Evolutionary conservation across 495 filamentous ascomycete genomes (phyloP).

Genomic region (Penicillium turbatum): DNA sequence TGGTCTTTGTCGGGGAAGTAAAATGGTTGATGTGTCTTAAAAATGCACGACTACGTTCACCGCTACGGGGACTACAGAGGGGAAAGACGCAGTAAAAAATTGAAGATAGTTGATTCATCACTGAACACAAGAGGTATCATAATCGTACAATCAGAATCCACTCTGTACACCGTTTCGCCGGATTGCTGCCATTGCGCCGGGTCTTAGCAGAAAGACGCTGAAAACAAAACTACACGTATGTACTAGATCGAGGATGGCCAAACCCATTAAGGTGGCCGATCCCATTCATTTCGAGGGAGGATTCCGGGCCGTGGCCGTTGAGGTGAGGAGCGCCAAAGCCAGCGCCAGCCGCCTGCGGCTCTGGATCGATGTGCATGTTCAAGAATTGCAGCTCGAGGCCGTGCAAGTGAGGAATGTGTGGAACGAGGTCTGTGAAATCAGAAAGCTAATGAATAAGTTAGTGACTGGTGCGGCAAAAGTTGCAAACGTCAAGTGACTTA

Average conservation of each 20-base stretch:
- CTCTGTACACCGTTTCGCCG: slow-evolving; percentile 31
- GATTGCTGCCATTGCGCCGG: slow-evolving; percentile 22
- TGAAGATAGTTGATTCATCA: slow-evolving; percentile 29
- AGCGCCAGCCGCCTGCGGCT: slow-evolving; percentile 21
- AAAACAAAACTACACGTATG: slow-evolving; percentile 43
- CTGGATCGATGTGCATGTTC: slow-evolving; percentile 46
- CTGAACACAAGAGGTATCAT: slow-evolving; percentile 47
- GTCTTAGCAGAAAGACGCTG: slow-evolving; percentile 23
- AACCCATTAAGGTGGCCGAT: slow-evolving; percentile 34
- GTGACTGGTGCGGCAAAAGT: not conserved
- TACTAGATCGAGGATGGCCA: slow-evolving; percentile 40
- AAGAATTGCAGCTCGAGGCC: slow-evolving; percentile 52
- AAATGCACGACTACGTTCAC: not conserved
- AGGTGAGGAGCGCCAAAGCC: slow-evolving; percentile 15
- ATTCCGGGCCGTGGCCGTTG: slow-evolving; percentile 31
- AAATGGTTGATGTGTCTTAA: no score
- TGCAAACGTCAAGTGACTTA: slow-evolving; percentile 29
- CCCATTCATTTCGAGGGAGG: slow-evolving; percentile 27
- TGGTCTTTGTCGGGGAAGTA: no score
- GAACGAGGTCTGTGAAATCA: slow-evolving; percentile 70
- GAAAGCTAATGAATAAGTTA: slow-evolving; percentile 50
- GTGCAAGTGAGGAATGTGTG: slow-evolving; percentile 64
- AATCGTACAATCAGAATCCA: slow-evolving; percentile 47
- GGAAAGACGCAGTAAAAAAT: not conserved
- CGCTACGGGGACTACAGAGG: not conserved